Base-by-base conservation (phyloP, 2,329 filamentous ascomycete genomes). In the Epichloe baconii region DNA sequence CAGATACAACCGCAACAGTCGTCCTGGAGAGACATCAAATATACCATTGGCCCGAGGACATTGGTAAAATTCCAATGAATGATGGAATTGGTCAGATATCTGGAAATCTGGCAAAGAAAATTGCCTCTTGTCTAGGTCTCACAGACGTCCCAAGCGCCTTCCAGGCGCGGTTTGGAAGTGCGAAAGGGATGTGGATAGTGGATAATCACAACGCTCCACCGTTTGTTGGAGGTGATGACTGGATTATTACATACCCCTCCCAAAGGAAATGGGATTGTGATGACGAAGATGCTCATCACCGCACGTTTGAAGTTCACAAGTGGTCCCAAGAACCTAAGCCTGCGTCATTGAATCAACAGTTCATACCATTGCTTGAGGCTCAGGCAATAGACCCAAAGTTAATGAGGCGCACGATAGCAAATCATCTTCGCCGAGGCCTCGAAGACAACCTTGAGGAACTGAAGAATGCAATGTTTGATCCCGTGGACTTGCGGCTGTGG, bases 171-270 rank as follows among this genome's bases (percentile, higher is more conserved):
- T 76, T 90, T 37, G 83, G 80, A 10, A 79, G 83, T 17, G 83
- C 83, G 0, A 91, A 91, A 62, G 87, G 86, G 0, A 71, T 90
- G 56, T 90, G 85, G 86, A 64, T 83, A 5, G 80, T 84, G 56
- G 68, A 71, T 0, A 72, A 77, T 26, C 60, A 0, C 2, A 23
- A 37, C 34, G 21, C n/a, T 2, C 49, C 49, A 8, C 14, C 65
- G 1, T 57, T 55, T 0, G 64, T 64, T 0, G 66, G 66, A 1
- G 66, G 73, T 2, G 61, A 69, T 0, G 65, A 80, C 15, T 86
- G 82, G 83, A 85, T 89, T 42, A 74, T 82, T 51, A 78, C 83
- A 0, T 80, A 73, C 51, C 72, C 70, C 0, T 88, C 83, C 0
- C 87, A 91, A 53, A 65, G 74, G 1, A 91, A 91, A 58, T 88